Percentiles rank a stretch among this genome's conserved stretches.
These are phyloP conservation scores for Podospora bellae-mahoneyi DNA, from an alignment of 495 filamentous ascomycete genomes.

Conservation along the genomic window DNA sequence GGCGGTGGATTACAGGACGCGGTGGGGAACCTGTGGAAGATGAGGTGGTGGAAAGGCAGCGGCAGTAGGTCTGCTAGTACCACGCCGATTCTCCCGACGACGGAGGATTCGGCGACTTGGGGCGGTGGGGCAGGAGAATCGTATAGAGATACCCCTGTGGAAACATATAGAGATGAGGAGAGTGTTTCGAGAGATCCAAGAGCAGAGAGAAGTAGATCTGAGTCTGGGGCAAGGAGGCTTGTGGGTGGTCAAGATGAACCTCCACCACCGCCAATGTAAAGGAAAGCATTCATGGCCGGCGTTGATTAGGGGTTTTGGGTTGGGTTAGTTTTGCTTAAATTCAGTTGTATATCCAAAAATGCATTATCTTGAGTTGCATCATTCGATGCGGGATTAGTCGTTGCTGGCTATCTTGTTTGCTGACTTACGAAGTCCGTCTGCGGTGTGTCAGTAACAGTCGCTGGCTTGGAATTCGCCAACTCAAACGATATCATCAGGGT, in stretches of 20 bases:
- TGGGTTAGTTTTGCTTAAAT: not conserved
- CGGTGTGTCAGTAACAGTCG: no score
- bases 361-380: not conserved
- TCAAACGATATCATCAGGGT: no score
- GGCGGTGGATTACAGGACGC: constrained; percentile 36
- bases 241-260: not conserved
- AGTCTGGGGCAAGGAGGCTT: not conserved
- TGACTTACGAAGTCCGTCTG: no score
- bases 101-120: constrained; percentile 2
- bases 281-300: not conserved
- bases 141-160: not conserved
- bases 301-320: not conserved
- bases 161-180: not conserved
- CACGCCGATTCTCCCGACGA: not conserved
- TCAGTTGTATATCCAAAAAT: not conserved
- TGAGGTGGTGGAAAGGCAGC: constrained; percentile 40
- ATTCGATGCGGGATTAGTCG: not conserved
- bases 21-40: constrained; percentile 36
- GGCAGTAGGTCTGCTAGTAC: not conserved
- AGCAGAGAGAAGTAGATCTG: not conserved
- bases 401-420: not conserved
- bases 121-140: not conserved
- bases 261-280: not conserved
- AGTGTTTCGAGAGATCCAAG: constrained; percentile 3
- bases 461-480: no score